Base-by-base conservation (phyloP, 2,329 filamentous ascomycete species). In the Aspergillus vadensis region DNA sequence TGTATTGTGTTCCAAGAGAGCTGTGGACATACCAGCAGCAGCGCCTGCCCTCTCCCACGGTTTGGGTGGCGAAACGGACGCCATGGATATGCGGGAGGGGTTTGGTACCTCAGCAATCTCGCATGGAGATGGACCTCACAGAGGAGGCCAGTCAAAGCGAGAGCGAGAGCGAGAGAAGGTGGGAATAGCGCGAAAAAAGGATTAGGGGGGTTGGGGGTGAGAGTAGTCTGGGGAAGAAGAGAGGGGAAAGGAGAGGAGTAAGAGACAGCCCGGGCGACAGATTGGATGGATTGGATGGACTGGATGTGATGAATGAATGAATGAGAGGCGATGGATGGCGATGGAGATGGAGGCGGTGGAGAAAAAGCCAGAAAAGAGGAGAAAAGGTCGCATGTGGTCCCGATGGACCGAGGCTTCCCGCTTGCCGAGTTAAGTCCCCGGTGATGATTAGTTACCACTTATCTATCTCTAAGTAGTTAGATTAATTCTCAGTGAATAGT, bases 21-120 rank as follows among this genome's bases (percentile, higher is more conserved):
- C 5, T 52, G 53, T 48, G 51, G 71, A 79, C 88, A 85, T 77
- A 73, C 85, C 77, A 72, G 81, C 73, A 66, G 80, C 73, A 68
- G 82, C 82, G 78, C 89, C 90, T 67, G 88, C 85, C 77, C 89
- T 86, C 81, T 99, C 95, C 95, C 95, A 99, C 50, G 95, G 95
- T 80, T 99, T 99, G 58, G 95, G 95, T 74, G 95, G 95, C 77
- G 94, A 97, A 66, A 81, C 81, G 67, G 83, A 80, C 71, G 84
- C 83, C 84, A 87, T 86, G 65, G 69, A 64, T 65, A 68, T 60
- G 60, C 60, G 62, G 62, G 61, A 58, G 61, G 56, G 51, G 58
- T 57, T 14, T 51, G 47, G 60, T 57, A 56, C 63, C 60, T 71
- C 65, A 72, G 58, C 63, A 68, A 62, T 57, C 61, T 70, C 60